These are phyloP conservation scores for Dentipellis fragilis DNA, from an alignment of 768 basidiomycete species.

Conservation along the genomic window DNA sequence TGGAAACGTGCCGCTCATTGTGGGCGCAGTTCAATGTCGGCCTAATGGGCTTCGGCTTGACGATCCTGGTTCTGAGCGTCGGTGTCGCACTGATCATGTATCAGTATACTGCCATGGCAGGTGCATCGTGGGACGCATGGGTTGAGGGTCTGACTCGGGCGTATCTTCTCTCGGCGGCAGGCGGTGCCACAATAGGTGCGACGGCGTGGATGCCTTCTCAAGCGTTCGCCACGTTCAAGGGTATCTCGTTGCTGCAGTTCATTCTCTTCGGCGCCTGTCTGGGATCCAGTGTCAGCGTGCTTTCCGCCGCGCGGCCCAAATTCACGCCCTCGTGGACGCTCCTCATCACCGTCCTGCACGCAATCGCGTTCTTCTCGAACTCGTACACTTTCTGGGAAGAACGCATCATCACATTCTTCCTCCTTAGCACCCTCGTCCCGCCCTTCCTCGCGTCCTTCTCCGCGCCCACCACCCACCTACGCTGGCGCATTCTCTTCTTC, in stretches of 20 bases:
- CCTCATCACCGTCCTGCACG: constrained; percentile 56
- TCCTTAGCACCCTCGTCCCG: constrained; percentile 53
- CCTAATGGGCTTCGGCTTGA: constrained; percentile 67
- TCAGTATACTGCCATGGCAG: constrained; percentile 30
- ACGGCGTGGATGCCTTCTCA: not conserved
- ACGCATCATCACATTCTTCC: constrained; percentile 64
- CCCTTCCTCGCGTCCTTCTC: constrained; percentile 50
- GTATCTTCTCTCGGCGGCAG: not conserved
- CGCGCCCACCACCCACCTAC: constrained; percentile 60
- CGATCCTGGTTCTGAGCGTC: constrained; percentile 45
- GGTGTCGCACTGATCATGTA: constrained; percentile 49
- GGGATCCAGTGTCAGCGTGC: constrained; percentile 27
- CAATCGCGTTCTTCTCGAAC: constrained; percentile 78
- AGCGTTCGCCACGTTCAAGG: constrained; percentile 9
- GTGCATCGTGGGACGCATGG: constrained; percentile 34
- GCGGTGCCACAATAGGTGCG: constrained; percentile 3
- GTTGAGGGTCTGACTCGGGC: constrained; percentile 14
- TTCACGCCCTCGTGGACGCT: constrained; percentile 18
- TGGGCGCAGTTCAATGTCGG: constrained; percentile 92
- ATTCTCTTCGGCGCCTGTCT: constrained; percentile 17
- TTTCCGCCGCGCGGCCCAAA: constrained; percentile 5
- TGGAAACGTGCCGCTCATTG: constrained; percentile 66
- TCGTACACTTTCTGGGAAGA: constrained; percentile 99
- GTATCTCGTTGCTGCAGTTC: constrained; percentile 8
- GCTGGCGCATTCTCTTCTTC: constrained; percentile 67